Evolutionary conservation across 1,139 yeast species (phyloP), one percentile per base, ranked within the genome.

Genomic region (Saccharomyces uvarum): DNA sequence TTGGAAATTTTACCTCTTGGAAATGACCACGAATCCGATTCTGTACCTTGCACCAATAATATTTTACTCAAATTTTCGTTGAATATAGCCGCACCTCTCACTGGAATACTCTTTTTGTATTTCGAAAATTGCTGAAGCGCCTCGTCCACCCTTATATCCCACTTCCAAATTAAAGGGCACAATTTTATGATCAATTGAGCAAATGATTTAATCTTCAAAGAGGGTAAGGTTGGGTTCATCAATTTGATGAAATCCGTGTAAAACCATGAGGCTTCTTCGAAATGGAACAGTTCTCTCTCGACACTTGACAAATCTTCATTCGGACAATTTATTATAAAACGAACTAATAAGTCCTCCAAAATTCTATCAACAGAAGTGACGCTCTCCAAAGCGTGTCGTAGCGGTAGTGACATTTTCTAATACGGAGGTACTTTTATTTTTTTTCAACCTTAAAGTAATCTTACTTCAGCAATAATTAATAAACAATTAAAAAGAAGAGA

Each of bases 181-280:
- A 84, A 80, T 59, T 83, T 82, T 64, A 90, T 82, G 48, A 93
- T 73, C 58, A 77, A 78, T 50, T 86, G 80, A 0, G 93, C 84
- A 70, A 95, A 91, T n/a, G 79, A 72, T 67, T 86, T 86, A 80
- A 91, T 83, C 65, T 85, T 87, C 78, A 91, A 75, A 1, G 81
- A 70, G 3, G 98, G 99, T 59, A 93, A 76, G 31, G 78, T 71
- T 1, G 95, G 95, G 68, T 89, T 86, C 64, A 84, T 74, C 50
- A 80, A 82, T 42, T 93, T 80, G 14, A 86, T 77, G 66, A 86
- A 91, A 71, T 95, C 99, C 51, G 88, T 82, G 70, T 91, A 95
- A 69, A 88, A 95, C 99, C 99, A 95, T 66, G 90, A 97, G 1
- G 99, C 99, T 71, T 95, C 99, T 75, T 95, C 99, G 47, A 95